Evolutionary conservation across 352 stramenopile species (phyloP), one percentile per base, ranked within the genome.

Genomic region (Phytopythium boreale): DNA sequence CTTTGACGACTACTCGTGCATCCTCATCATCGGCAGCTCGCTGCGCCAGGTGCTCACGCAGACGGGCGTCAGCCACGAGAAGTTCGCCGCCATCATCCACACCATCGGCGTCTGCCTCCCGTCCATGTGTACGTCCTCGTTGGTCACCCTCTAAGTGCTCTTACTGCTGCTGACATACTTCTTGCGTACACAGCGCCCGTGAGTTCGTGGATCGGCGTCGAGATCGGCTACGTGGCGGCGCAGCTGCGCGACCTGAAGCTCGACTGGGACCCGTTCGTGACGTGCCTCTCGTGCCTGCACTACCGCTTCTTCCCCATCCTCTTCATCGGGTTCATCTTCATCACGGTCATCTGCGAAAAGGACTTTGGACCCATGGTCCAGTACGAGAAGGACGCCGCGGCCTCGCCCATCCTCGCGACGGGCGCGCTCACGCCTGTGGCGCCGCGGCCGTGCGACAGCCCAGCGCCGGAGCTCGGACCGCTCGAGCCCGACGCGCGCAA

Each of bases 1-100:
- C 79, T 97, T 97, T 63, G 90, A 97, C 67, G 90, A 97, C 73
- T 97, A 96, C 75, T 95, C 89, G 65, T 96, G 84, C 66, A 96
- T 96, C 51, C 69, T 97, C 20, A 96, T 97, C 71, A 86, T 97
- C 50, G 90, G 90, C 59, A 95, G 86, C 71, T 93, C 88, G 57
- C 73, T 95, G 53, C 85, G 86, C 31, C 84, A 89, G 63, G 86
- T 95, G 41, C 60, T 95, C 43, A 90, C 81, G 59, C 74, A 93
- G 59, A 94, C 84, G 2, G 83, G 88, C 44, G 88, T 96, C 52
- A 94, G 84, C 59, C 79, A 79, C 20, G 89, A 95, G 56, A 97
- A 97, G 60, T 96, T 96, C 60, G 89, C 90, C 12, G 90, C 80
- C 20, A 94, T 97, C 64, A 92, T 96, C 34, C 89, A 97, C 66